phyloP scores from a whole-genome alignment of 2,329 filamentous ascomycete genomes.

The Zymoseptoria crescenta region DNA sequence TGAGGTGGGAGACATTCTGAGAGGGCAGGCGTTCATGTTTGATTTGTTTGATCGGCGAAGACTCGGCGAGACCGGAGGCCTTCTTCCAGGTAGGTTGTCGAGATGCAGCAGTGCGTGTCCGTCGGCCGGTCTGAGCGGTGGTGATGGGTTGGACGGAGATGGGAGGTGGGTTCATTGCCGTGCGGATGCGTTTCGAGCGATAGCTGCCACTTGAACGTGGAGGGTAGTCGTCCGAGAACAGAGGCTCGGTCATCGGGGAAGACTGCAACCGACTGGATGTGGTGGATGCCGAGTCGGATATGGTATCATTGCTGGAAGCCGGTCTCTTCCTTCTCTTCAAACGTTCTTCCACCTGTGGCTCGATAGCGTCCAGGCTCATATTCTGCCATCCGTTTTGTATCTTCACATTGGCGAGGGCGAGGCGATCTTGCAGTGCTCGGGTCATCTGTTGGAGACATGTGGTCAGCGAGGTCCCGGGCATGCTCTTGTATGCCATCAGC shows the following conservation, averaged over 20 bases:
- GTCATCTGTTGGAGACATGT: constrained; percentile 60
- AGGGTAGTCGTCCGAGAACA: constrained; percentile 76
- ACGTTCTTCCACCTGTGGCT: constrained; percentile 74
- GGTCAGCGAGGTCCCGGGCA: constrained; percentile 8
- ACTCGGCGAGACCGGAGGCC: constrained; percentile 68
- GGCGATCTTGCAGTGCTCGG: constrained; percentile 80
- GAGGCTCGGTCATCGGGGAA: constrained; percentile 71
- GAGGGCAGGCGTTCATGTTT: constrained; percentile 69
- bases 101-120: constrained; percentile 24
- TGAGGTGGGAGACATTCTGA: constrained; percentile 59
- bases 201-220: constrained; percentile 56
- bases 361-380: constrained; percentile 75
- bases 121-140: constrained; percentile 24
- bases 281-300: constrained; percentile 81
- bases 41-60: constrained; percentile 74
- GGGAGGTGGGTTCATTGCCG: background rate
- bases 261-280: constrained; percentile 70
- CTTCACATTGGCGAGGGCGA: constrained; percentile 95
- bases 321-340: constrained; percentile 63
- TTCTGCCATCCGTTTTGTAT: constrained; percentile 93
- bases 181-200: constrained; percentile 24
- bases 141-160: constrained; percentile 6
- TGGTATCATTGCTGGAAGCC: constrained; percentile 56
- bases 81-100: constrained; percentile 64
- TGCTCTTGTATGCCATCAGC: background rate